Percentiles rank a stretch among this genome's conserved stretches.
Conservation (phyloP, 257 asterid genomes). For the Phtheirospermum japonicum region DNA sequence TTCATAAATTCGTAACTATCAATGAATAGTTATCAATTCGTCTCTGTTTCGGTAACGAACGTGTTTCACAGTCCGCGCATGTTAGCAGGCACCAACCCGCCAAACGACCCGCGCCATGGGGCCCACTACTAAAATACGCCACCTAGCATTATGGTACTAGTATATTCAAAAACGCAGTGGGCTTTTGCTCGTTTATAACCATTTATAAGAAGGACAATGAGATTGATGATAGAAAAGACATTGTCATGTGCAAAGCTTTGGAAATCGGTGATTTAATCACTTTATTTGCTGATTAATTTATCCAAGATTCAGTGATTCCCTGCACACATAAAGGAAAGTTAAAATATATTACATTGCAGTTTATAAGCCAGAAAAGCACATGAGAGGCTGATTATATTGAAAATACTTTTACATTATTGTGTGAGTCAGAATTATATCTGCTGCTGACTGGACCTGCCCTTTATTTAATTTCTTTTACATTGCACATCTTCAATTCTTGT, state of each 20-base stretch:
- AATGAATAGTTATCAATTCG: too few species aligned
- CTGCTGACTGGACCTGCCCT: too few species aligned
- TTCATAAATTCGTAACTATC: too few species aligned
- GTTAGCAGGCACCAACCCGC: conserved; percentile 33
- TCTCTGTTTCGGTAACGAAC: too few species aligned
- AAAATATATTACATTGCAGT: neutral
- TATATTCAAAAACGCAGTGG: conserved; percentile 28
- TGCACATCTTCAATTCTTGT: too few species aligned
- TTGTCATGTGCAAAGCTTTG: conserved; percentile 40
- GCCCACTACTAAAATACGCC: conserved; percentile 42
- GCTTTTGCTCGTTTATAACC: neutral
- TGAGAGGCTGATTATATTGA: neutral
- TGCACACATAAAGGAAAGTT: conserved; percentile 32
- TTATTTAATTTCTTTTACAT: too few species aligned
- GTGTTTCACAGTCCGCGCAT: conserved; percentile 30
- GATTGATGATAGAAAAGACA: neutral
- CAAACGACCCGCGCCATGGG: conserved; percentile 27
- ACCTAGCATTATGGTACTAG: neutral
- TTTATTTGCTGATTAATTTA: conserved; percentile 18
- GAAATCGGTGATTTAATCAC: conserved; percentile 23
- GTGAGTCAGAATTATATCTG: too few species aligned
- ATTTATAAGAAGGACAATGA: neutral
- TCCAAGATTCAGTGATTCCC: conserved; percentile 34
- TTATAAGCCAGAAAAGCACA: neutral
- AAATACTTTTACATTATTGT: too few species aligned